Evolutionary conservation across 2,329 filamentous ascomycete genomes (phyloP), one percentile per base, ranked within the genome.

Genomic region (Fusarium concolor): DNA sequence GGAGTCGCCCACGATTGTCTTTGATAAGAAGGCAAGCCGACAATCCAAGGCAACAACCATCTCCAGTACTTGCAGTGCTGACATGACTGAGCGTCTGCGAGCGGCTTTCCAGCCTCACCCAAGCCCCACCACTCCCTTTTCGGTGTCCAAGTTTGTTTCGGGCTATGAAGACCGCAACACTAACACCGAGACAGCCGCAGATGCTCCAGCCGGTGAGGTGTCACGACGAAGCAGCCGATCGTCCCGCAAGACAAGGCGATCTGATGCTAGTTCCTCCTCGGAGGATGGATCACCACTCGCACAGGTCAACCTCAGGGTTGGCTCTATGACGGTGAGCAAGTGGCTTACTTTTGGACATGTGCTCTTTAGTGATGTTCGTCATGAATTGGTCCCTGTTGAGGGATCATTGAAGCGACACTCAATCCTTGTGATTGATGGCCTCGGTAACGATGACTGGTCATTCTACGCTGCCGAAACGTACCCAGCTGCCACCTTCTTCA

Each of bases 371-470:
- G 92, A 93, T 12, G 88, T 91, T 7, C 87, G 92, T 26, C 90
- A 92, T 44, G 89, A 93, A 68, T 84, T 94, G 22, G 80, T 84
- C 1, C 83, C 79, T 74, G 79, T 72, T 7, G 74, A 76, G 20
- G 67, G 74, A 8, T 72, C 73, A 1, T 56, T 72, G 20, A 71
- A 84, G 80, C 86, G 80, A 55, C 90, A 82, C 57, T 89, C 87
- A 1, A 88, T 96, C 26, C 84, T 96, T 5, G 90, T 96, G 18
- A 85, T 96, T 57, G 92, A 96, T 79, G 92, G 92, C 7, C 88
- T 96, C 29, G 92, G 92, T n/a, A 94, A 94, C 74, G 89, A 91
- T 69, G 92, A 96, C 75, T 96, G 92, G 92, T 94, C 92, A 0
- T 94, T 93, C 76, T 95, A 94, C 71, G 92, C 92, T 20, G 91